Conservation (phyloP, 2,329 filamentous ascomycete species). For the Claviceps fusiformis region DNA sequence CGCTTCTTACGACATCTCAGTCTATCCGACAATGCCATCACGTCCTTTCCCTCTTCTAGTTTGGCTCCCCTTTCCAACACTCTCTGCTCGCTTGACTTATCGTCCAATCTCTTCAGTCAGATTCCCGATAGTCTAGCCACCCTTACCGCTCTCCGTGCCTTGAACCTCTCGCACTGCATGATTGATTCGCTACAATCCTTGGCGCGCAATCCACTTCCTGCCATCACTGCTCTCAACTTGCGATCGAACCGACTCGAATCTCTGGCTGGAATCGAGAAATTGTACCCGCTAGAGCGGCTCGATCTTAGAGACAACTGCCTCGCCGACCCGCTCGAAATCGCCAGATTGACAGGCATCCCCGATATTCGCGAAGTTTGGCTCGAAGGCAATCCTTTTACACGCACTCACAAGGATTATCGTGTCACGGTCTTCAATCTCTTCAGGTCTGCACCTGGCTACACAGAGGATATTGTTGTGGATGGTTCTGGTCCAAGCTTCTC, state of each 20-base stretch:
- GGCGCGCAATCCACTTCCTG: constrained; percentile 71
- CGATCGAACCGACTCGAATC: constrained; percentile 78
- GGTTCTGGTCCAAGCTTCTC: constrained; percentile 68
- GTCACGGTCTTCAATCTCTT: constrained; percentile 94
- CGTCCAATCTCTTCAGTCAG: constrained; percentile 84
- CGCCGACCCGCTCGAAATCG: constrained; percentile 82
- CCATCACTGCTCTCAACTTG: constrained; percentile 85
- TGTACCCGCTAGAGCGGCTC: constrained; percentile 77
- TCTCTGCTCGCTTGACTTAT: constrained; percentile 82
- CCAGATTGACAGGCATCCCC: constrained; percentile 77
- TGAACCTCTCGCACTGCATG: constrained; percentile 96
- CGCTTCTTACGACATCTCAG: constrained; percentile 86
- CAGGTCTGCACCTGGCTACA: constrained; percentile 75
- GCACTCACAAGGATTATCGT: constrained; percentile 73
- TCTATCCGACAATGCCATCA: constrained; percentile 81
- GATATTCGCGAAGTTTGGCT: constrained; percentile 91
- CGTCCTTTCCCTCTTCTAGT: constrained; percentile 60
- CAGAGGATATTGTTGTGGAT: constrained; percentile 83
- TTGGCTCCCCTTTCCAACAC: constrained; percentile 75
- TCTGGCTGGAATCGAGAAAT: constrained; percentile 76
- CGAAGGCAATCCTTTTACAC: constrained; percentile 79
- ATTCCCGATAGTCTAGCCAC: constrained; percentile 83
- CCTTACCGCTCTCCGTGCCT: constrained; percentile 72
- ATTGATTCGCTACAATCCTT: constrained; percentile 88
- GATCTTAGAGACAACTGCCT: constrained; percentile 85